phyloP scores from a whole-genome alignment of 495 filamentous ascomycete genomes.

The Umbilicaria muhlenbergii region DNA sequence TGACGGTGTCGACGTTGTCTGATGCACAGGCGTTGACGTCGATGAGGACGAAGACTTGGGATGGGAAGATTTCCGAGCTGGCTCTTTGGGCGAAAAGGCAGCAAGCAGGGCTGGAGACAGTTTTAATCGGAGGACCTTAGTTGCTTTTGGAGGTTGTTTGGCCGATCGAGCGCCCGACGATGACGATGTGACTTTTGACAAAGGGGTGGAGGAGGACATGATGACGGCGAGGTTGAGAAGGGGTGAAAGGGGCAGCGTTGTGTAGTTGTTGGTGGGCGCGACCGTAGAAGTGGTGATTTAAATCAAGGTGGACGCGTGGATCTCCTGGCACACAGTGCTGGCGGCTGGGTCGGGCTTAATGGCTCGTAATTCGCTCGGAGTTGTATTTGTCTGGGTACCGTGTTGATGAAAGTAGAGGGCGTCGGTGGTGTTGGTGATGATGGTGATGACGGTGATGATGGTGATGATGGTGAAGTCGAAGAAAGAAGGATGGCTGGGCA shows the following conservation, averaged over 20 bases:
- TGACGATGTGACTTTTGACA: conserved; percentile 15
- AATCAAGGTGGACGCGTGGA: too few relatives aligned
- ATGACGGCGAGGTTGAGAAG: not conserved
- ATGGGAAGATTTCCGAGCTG: conserved; percentile 13
- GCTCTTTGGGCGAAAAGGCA: conserved; percentile 20
- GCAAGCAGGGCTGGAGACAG: conserved; percentile 31
- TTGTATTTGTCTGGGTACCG: too few relatives aligned
- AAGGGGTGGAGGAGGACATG: conserved; percentile 4
- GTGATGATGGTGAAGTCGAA: not conserved
- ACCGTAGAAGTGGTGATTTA: too few relatives aligned
- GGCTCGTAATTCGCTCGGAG: too few relatives aligned
- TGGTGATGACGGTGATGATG: not conserved
- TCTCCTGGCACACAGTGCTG: too few relatives aligned
- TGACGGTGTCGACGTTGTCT: conserved; percentile 24
- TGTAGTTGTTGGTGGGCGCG: too few relatives aligned
- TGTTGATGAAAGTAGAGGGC: too few relatives aligned
- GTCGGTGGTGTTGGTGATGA: too few relatives aligned
- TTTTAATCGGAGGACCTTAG: conserved; percentile 38
- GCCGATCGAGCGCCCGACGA: conserved; percentile 15
- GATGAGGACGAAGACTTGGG: conserved; percentile 21
- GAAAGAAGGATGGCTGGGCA: not conserved
- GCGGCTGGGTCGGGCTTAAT: too few relatives aligned
- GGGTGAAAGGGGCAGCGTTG: not conserved
- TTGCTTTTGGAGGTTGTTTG: conserved; percentile 22
- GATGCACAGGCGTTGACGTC: conserved; percentile 26